Percentiles rank a stretch among this genome's conserved stretches.
Conservation (phyloP, 1,284 basidiomycete genomes). For the Apiotrichum brassicae region DNA sequence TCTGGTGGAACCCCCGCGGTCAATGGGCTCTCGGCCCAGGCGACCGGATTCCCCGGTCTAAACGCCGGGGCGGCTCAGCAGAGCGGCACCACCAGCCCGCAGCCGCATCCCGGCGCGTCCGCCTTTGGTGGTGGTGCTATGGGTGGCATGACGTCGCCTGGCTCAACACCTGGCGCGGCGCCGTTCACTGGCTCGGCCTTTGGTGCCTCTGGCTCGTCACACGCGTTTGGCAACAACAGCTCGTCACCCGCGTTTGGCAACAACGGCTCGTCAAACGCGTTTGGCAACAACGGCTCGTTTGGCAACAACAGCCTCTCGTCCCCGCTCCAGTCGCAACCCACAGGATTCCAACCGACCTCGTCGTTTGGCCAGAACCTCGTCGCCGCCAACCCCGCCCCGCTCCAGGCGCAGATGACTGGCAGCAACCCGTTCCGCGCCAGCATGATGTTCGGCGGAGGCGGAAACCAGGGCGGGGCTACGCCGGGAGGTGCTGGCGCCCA, state of each 20-base stretch:
- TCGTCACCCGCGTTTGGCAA: no score
- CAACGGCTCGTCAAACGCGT: not conserved
- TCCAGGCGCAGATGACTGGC: slow-evolving; percentile 14
- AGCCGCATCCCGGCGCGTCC: not conserved
- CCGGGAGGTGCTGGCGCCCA: not conserved
- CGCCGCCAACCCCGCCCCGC: slow-evolving; percentile 44
- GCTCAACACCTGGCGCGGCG: no score
- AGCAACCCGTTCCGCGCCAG: slow-evolving; percentile 39
- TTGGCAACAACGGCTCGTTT: not conserved
- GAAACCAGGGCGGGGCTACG: not conserved
- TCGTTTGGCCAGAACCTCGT: slow-evolving; percentile 70
- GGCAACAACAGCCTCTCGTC: not conserved
- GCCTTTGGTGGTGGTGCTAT: no score
- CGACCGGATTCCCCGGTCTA: slow-evolving; percentile 20
- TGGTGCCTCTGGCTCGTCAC: no score
- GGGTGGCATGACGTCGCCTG: no score
- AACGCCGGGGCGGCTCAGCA: not conserved
- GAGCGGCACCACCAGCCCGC: not conserved
- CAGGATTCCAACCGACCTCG: slow-evolving; percentile 71
- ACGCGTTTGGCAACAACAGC: not conserved
- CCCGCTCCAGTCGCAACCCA: slow-evolving; percentile 20
- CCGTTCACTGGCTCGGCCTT: no score
- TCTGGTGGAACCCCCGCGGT: not conserved
- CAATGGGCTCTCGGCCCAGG: slow-evolving; percentile 14
- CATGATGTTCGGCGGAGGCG: slow-evolving; percentile 5